Conservation (phyloP, 208 protist genomes). For the Plasmodiophora brassicae region DNA sequence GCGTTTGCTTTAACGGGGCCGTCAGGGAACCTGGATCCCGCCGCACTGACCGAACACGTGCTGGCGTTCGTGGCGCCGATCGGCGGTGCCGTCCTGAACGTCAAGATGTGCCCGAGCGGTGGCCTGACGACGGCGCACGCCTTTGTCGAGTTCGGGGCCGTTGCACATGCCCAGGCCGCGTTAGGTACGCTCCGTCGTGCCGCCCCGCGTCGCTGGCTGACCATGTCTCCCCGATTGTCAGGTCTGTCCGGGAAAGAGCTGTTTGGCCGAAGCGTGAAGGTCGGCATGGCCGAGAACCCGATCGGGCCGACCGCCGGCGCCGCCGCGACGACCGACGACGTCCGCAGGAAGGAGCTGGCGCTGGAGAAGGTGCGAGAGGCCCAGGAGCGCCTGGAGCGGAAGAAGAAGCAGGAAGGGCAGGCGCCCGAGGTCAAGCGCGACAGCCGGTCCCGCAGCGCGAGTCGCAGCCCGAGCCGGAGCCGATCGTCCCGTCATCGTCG, state of each 20-base stretch:
- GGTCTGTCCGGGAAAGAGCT: not conserved
- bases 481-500: not conserved
- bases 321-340: not conserved
- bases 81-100: not conserved
- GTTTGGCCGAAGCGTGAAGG: not conserved
- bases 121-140: not conserved
- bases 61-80: not conserved
- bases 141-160: not conserved
- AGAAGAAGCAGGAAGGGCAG: not conserved
- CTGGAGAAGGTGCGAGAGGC: slow-evolving; percentile 5
- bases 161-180: not conserved
- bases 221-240: too few relatives aligned
- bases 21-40: not conserved
- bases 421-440: not conserved
- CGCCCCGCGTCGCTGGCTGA: too few relatives aligned
- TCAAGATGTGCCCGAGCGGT: slow-evolving; percentile 19
- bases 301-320: not conserved
- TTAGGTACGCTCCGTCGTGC: too few relatives aligned
- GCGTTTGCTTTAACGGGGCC: too few relatives aligned
- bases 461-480: not conserved
- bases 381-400: not conserved
- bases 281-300: slow-evolving; percentile 10
- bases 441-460: not conserved
- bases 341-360: not conserved
- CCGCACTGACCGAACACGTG: not conserved